Base-by-base conservation (phyloP, 257 asterid genomes). In the Linderniella brevidens region DNA sequence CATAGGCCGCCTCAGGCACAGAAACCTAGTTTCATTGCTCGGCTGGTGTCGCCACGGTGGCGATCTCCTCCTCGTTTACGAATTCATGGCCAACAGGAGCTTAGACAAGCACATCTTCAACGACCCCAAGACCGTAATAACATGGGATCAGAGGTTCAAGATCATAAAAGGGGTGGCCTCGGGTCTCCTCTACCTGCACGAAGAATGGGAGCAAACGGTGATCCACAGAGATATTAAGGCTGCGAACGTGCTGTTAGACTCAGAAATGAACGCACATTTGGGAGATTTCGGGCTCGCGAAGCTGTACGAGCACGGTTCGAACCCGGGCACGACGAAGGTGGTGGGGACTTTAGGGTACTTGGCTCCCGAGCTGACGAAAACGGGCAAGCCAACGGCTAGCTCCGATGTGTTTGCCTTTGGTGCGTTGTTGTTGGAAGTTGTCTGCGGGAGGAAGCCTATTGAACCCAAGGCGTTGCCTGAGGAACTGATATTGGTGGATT, bases 401-500 rank as follows among this genome's bases (percentile, higher is more conserved):
- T 70, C 86, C 0, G 92, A 80, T 38, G 73, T 76, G 49, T 76
- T 54, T 41, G 82, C 78, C 0, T 80, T 73, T 13, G 86, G 92
- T 9, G 65, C 78, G 11, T 56, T 72, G 11, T 46, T 78, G 66
- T 72, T 75, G 4, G 81, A 79, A 57, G 76, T 71, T 10, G 78
- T 55, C 0, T 64, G 77, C 5, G 88, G 88, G 6, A 67, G 84
- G 11, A 57, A 82, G 55, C 96, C 96, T 0, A 57, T 81, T 8
- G 94, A 86, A 58, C 39, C 40, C 18, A 78, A 71, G 48, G 92
- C 93, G 13, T 36, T 68, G 72, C 85, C 88, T 0, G 95, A 80
- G 62, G 84, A 78, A 62, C 38, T 76, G 63, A 48, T 78, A 13
- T 36, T 85, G 60, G 73, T 78, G 59, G 96, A 85, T 41, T 85